Evolutionary conservation across 2,329 filamentous ascomycete species (phyloP), one percentile per base, ranked within the genome.

Genomic region (Sporothrix phasma): DNA sequence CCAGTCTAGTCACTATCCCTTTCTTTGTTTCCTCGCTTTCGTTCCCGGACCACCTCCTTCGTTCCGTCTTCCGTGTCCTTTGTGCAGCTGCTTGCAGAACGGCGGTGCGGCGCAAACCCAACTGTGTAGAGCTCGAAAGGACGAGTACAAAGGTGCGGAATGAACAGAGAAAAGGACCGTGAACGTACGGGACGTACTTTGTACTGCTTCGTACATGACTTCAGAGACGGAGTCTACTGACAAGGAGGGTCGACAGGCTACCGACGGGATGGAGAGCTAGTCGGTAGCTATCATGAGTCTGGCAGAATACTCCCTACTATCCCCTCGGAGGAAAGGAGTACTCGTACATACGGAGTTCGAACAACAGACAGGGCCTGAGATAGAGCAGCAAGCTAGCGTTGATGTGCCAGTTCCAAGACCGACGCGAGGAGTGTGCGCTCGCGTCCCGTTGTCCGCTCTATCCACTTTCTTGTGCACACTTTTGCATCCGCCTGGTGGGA

Each of bases 21-120:
- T 51, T 51, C 22, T 54, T 7, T 8, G 51, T 17, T 37, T 39
- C 51, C n/a, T 39, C 51, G 51, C 24, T 56, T 54, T 24, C 31
- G 13, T 39, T 39, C 5, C 17, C 15, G 7, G 31, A 31, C 51
- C 51, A 39, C 51, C 39, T 56, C 34, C n/a, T 54, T 22, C 49
- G 19, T 56, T 56, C 51, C 51, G 51, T 39, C 31, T 56, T 56
- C 51, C 51, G 51, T 56, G 51, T 19, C 31, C 19, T 56, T 56
- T 56, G 51, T 56, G 51, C 51, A 56, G 1, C 10, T 39, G 51
- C n/a, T n/a, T n/a, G n/a, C n/a, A n/a, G n/a, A n/a, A n/a, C n/a
- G n/a, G n/a, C n/a, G n/a, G n/a, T n/a, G n/a, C n/a, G n/a, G n/a
- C n/a, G n/a, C n/a, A n/a, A n/a, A n/a, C n/a, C n/a, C n/a, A 34